Base-by-base conservation (phyloP, 129 eudicot genomes). In the Centella asiatica region DNA sequence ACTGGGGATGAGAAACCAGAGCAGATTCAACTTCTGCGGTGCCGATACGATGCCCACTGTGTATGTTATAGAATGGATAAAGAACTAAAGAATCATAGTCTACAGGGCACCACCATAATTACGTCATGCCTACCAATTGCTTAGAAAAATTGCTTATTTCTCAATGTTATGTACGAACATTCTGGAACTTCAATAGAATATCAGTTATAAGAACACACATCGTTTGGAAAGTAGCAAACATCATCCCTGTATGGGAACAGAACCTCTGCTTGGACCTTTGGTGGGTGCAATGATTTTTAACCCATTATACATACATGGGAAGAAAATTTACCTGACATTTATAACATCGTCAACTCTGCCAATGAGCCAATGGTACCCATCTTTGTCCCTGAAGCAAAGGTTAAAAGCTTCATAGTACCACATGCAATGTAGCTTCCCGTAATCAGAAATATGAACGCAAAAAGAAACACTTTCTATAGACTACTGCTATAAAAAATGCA, bases 11-110 rank as follows among this genome's bases (percentile, higher is more conserved):
- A 37, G 83, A 88, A 76, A 88, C 95, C 50, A 93, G 75, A 51
- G 99, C 99, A 17, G 99, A 93, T 81, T 93, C 99, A 63, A 93
- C 99, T 79, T 93, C 99, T 32, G 99, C 95, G n/a, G 99, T 93
- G 69, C 99, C 96, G 69, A 93, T 88, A 18, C 96, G 95, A 65
- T 93, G 99, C 64, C 99, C 99, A 72, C 99, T 93, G 78, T 34
- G 60, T 40, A 48, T 60, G 22, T 66, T 57, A 72, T 54, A 69
- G 33, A 69, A 17, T 10, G 17, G 55, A 56, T 32, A 33, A 27
- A 40, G 25, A 13, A 26, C 2, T 42, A 50, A 13, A 42, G 26
- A 63, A 33, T 45, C 15, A 40, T 10, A 27, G 23, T 8, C 18
- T 24, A 62, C 5, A 4, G 18, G 9, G 1, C 25, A 2, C 23